Conservation (phyloP, 73 alveolate genomes). For the Paramecium primaurelia region DNA sequence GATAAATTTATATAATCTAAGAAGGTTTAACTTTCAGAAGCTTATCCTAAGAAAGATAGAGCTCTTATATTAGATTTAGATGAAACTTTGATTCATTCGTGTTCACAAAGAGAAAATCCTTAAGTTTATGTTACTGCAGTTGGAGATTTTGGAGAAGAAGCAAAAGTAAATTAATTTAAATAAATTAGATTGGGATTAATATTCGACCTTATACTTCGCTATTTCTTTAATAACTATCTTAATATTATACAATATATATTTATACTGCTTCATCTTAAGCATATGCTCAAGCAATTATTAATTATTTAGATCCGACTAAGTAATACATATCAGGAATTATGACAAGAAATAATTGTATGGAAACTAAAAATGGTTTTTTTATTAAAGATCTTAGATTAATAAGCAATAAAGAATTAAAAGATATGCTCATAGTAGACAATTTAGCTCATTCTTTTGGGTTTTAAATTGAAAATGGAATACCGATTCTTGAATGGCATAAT, state of each 20-base stretch:
- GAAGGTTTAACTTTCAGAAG: conserved; percentile 31
- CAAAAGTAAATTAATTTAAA: neutral
- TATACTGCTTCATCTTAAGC: conserved; percentile 93
- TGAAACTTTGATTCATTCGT: conserved; percentile 58
- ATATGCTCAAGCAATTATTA: conserved; percentile 91
- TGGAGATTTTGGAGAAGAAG: conserved; percentile 58
- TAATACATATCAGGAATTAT: conserved; percentile 76
- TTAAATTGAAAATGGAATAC: conserved; percentile 86
- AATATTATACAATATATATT: conserved; percentile 80
- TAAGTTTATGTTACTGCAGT: conserved; percentile 40
- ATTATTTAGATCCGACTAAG: conserved; percentile 87
- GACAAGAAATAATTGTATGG: conserved; percentile 90
- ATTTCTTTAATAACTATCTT: conserved; percentile 74
- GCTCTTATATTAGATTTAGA: conserved; percentile 52
- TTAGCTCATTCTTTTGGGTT: conserved; percentile 90
- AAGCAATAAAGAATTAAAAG: conserved; percentile 78
- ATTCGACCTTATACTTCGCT: conserved; percentile 86
- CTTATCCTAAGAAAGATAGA: conserved; percentile 32
- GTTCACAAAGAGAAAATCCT: conserved; percentile 51
- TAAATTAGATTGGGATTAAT: conserved; percentile 80
- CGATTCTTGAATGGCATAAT: conserved; percentile 79
- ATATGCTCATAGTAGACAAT: conserved; percentile 91
- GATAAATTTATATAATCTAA: conserved; percentile 55
- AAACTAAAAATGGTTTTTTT: conserved; percentile 86
- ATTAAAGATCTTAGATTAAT: conserved; percentile 91